Evolutionary conservation across 306 rosid genomes (phyloP), one percentile per base, ranked within the genome.

Genomic region (Quillaja saponaria): DNA sequence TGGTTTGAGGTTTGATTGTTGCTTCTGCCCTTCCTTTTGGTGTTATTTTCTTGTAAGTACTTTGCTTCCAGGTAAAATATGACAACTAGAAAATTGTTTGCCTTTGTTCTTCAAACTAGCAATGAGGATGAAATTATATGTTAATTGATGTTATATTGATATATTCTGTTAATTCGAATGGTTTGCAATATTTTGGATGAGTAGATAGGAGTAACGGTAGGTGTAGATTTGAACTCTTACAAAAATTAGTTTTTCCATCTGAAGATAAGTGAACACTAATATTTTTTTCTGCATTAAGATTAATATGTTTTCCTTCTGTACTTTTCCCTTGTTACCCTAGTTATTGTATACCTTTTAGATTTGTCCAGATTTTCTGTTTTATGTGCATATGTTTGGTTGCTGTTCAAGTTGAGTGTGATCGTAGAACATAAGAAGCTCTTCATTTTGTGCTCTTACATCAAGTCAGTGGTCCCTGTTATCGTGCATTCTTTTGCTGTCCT

Each of bases 361-460:
- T 60, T 41, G 8, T 16, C 1, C 10, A 13, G 9, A 10, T 68
- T 33, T 19, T 14, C 49, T 42, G 49, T 40, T 34, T 49, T 11
- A 13, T 42, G 11, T 69, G 42, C 17, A 34, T 42, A 33, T 1
- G 39, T 42, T 25, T 10, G 44, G 33, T 33, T 64, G 35, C 17
- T 10, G 68, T 39, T 55, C 33, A 8, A 35, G 25, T 38, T 19
- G 17, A 58, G 20, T 25, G 31, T 25, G 31, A 25, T 19, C 41
- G 6, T 58, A 14, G 7, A n/a, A n/a, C 21, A 7, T n/a, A 20
- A 10, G 13, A 25, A 25, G 31, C 31, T 25, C 31, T 13, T 49
- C 8, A 44, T 55, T 63, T 56, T 69, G 61, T 60, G 63, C 14
- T 15, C 31, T 6, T 55, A 18, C 8, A 33, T 31, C 14, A 9